A percentile compares a stretch with the other conserved stretches of the same genome.
Conservation (phyloP, 2,329 filamentous ascomycete genomes). For the Cryoendolithus antarcticus region DNA sequence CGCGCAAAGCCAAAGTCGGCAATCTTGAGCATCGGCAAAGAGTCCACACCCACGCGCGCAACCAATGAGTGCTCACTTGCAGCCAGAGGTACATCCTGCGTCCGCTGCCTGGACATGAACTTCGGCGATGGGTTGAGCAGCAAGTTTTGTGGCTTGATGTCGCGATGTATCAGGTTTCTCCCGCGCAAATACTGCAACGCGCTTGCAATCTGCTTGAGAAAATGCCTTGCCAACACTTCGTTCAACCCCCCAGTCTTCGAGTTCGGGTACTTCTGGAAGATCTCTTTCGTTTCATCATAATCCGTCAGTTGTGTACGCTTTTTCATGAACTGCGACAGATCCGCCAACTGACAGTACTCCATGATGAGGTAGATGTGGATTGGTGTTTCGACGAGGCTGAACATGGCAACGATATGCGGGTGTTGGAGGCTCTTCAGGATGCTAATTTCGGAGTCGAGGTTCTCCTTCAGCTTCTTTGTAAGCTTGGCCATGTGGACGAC, state of each 20-base stretch:
- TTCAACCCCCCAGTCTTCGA: conserved; percentile 73
- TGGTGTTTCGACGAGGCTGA: conserved; percentile 80
- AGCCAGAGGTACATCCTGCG: conserved; percentile 57
- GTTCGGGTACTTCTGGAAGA: conserved; percentile 88
- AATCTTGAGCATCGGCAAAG: conserved; percentile 90
- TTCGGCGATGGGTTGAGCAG: conserved; percentile 71
- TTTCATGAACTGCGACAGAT: conserved; percentile 92
- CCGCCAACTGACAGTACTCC: conserved; percentile 95
- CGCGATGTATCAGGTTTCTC: conserved; percentile 83
- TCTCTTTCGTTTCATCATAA: conserved; percentile 72
- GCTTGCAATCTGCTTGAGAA: conserved; percentile 86
- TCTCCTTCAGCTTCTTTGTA: conserved; percentile 92
- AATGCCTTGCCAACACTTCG: conserved; percentile 93
- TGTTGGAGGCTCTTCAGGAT: conserved; percentile 90
- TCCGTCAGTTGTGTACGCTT: conserved; percentile 70
- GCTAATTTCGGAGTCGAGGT: conserved; percentile 87
- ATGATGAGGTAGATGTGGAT: conserved; percentile 93
- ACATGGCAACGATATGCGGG: conserved; percentile 90
- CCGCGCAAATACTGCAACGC: conserved; percentile 78
- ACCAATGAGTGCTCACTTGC: conserved; percentile 70
- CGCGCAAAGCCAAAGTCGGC: conserved; percentile 98
- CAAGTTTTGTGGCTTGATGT: conserved; percentile 95
- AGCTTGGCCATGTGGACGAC: conserved; percentile 83
- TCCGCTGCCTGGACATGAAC: conserved; percentile 51
- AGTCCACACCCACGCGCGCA: conserved; percentile 66